Percentiles rank a stretch among this genome's conserved stretches.
Conservation (phyloP, 768 basidiomycete species). For the Serendipita sp. region DNA sequence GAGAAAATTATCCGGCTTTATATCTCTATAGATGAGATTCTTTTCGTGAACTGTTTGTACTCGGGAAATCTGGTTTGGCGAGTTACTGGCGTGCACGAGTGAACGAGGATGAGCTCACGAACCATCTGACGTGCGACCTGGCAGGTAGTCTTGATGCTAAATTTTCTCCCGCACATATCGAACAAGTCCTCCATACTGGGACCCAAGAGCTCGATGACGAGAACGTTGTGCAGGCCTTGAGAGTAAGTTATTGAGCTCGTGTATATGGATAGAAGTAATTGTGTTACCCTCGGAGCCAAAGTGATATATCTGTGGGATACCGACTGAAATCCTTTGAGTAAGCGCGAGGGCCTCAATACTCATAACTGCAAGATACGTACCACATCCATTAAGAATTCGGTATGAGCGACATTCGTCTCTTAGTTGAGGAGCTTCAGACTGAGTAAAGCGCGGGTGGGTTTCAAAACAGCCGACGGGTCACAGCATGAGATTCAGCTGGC, state of each 20-base stretch:
- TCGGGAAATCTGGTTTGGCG: conserved; percentile 52
- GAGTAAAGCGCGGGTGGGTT: conserved; percentile 14
- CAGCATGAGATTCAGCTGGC: background rate
- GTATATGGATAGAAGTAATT: too few relatives aligned
- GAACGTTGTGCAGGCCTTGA: conserved; percentile 73
- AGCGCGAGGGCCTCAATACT: background rate
- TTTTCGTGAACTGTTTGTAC: conserved; percentile 99
- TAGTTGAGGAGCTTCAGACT: conserved; percentile 91
- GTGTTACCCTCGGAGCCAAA: conserved; percentile 82
- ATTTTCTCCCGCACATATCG: conserved; percentile 97
- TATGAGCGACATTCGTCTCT: conserved; percentile 98
- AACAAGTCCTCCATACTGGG: conserved; percentile 96
- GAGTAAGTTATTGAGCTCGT: too few relatives aligned
- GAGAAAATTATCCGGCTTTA: conserved; percentile 99
- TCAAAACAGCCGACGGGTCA: background rate
- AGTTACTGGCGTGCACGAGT: background rate
- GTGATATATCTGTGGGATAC: conserved; percentile 98
- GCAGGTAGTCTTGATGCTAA: conserved; percentile 94
- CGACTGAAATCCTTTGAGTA: conserved; percentile 36
- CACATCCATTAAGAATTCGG: conserved; percentile 75
- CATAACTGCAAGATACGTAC: conserved; percentile 36
- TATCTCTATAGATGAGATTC: conserved; percentile 98
- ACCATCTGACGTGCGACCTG: conserved; percentile 99
- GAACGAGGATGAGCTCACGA: conserved; percentile 15
- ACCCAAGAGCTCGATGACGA: conserved; percentile 95